Base-by-base conservation (phyloP, 495 filamentous ascomycete genomes). In the Tuber umbilicatum region DNA sequence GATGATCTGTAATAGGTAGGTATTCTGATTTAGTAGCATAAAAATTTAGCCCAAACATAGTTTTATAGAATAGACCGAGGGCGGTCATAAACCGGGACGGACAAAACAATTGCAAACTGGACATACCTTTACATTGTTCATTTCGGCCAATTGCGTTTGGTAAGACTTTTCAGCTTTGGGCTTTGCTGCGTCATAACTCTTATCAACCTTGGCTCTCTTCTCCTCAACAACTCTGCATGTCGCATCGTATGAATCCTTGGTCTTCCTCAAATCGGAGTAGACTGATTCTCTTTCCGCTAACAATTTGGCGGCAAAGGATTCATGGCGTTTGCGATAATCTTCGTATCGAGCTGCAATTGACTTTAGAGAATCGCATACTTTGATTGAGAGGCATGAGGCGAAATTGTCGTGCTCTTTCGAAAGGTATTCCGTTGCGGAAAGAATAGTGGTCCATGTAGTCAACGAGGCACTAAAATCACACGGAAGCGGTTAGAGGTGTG, bases 151-250 rank as follows among this genome's bases (percentile, higher is more conserved):
- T 83, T 98, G 94, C 80, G 95, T 92, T 80, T 96, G 92, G 83
- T 95, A 98, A 27, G 91, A 89, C 79, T 88, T 89, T 83, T 97
- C 92, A 10, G 96, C 94, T 84, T 98, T 99, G 40, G 87, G 83
- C 81, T 92, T 93, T 72, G 88, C 84, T 83, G 94, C 90, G 83
- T 98, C 96, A 76, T 94, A 95, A 37, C 92, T 87, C 42, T 90
- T 91, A 80, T 98, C 95, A 71, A 90, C 90, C 86, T 98, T 99
- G 86, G 97, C 97, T 78, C 95, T 91, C 83, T 91, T 89, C 73
- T 90, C 92, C 85, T 99, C 95, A 27, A 99, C 93, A 80, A 97
- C 94, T 84, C 97, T 93, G 82, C 95, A 99, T 21, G 89, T 89
- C 2, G 89, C 88, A 83, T 99, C 96, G 83, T 99, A 99, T 85